Percentiles rank a stretch among this genome's conserved stretches.
Conservation (phyloP, 768 basidiomycete genomes). For the Trametes punicea region DNA sequence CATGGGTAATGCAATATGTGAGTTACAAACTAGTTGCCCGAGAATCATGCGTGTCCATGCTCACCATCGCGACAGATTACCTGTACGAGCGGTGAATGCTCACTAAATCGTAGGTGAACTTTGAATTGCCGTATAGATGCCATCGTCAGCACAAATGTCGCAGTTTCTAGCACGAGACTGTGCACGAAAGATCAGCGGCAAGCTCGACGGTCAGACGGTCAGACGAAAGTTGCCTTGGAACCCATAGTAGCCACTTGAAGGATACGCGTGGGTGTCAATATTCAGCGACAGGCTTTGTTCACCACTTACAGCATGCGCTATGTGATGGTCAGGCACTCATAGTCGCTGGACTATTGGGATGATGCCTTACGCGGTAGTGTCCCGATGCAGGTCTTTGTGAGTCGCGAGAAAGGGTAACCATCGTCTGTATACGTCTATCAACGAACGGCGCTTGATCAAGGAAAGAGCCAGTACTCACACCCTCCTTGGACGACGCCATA, state of each 20-base stretch:
- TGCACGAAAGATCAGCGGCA: too few relatives aligned
- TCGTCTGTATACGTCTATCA: not conserved
- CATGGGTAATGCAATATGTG: not conserved
- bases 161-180: conserved; percentile 12
- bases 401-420: not conserved
- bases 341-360: not conserved
- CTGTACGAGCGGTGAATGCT: not conserved
- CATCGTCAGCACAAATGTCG: conserved; percentile 14
- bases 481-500: conserved; percentile 6
- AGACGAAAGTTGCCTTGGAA: conserved; percentile 14
- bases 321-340: not conserved
- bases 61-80: conserved; percentile 16
- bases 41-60: not conserved
- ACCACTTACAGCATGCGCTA: conserved; percentile 1
- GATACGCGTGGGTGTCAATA: not conserved
- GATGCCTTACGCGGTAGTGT: conserved; percentile 6
- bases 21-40: not conserved
- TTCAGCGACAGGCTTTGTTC: not conserved
- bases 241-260: conserved; percentile 17
- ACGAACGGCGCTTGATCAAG: not conserved
- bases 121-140: conserved; percentile 7
- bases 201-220: too few relatives aligned
- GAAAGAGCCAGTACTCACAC: not conserved
- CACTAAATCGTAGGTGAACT: not conserved
- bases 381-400: conserved; percentile 9